Evolutionary conservation across 1,284 basidiomycete species (phyloP).

Genomic region (Volvariella volvacea): DNA sequence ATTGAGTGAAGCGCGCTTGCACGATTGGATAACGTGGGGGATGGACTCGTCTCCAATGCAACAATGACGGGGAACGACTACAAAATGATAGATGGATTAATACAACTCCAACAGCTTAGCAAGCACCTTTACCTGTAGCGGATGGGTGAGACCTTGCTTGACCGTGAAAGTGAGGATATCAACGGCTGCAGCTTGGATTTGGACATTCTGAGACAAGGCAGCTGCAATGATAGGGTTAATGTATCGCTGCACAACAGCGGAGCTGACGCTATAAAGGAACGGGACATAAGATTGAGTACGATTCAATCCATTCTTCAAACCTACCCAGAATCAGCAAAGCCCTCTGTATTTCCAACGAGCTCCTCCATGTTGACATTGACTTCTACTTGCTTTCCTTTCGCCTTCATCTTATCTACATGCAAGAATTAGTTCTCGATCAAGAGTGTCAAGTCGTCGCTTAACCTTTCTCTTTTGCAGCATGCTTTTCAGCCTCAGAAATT

Average conservation of each 20-base stretch:
- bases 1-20: conserved; percentile 80
- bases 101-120: not conserved
- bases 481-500: conserved; percentile 72
- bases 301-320: too few relatives aligned
- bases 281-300: not conserved
- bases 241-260: conserved; percentile 91
- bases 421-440: not conserved
- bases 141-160: conserved; percentile 93
- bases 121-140: conserved; percentile 59
- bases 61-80: conserved; percentile 91
- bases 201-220: conserved; percentile 62
- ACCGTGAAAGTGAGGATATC: conserved; percentile 91
- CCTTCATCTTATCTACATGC: conserved; percentile 28
- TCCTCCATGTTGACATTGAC: conserved; percentile 75
- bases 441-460: not conserved
- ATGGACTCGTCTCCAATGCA: conserved; percentile 83
- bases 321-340: conserved; percentile 93
- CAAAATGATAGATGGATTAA: conserved; percentile 5
- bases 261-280: conserved; percentile 65
- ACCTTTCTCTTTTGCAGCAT: conserved; percentile 64
- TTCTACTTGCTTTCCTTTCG: conserved; percentile 40
- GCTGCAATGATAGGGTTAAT: conserved; percentile 77
- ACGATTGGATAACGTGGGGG: conserved; percentile 54
- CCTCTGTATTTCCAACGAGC: conserved; percentile 89
- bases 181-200: conserved; percentile 79